Conservation (phyloP, 306 rosid species). For the Cucurbita moschata region DNA sequence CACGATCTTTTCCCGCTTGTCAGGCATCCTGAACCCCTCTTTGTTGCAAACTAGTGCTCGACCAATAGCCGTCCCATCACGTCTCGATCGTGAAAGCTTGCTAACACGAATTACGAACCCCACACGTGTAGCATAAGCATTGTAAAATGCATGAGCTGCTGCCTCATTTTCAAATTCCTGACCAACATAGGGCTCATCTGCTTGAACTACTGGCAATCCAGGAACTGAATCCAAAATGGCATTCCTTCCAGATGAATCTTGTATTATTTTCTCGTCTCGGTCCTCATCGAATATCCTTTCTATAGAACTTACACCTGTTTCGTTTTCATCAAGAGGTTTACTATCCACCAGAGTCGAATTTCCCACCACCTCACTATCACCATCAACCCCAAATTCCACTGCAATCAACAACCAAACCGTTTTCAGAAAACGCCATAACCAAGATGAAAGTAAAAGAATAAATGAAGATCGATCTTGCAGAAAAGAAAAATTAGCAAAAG, state of each 20-base stretch:
- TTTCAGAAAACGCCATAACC: not conserved
- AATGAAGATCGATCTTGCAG: not conserved
- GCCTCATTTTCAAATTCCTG: slow-evolving; percentile 89
- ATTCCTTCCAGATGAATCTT: slow-evolving; percentile 37
- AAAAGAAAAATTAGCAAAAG: not conserved
- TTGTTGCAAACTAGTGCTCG: slow-evolving; percentile 95
- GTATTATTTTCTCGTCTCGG: slow-evolving; percentile 29
- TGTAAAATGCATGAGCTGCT: slow-evolving; percentile 86
- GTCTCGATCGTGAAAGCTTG: slow-evolving; percentile 91
- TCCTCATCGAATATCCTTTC: slow-evolving; percentile 46
- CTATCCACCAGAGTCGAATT: slow-evolving; percentile 25
- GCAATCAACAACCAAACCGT: slow-evolving; percentile 18
- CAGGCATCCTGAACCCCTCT: slow-evolving; percentile 95
- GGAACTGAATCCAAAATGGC: slow-evolving; percentile 34
- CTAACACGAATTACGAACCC: slow-evolving; percentile 91
- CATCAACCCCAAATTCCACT: slow-evolving; percentile 77
- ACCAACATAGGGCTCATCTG: slow-evolving; percentile 76
- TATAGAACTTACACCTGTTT: slow-evolving; percentile 41
- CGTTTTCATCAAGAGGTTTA: slow-evolving; percentile 40
- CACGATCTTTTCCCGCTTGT: slow-evolving; percentile 84
- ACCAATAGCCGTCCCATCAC: slow-evolving; percentile 85
- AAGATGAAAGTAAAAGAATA: not conserved
- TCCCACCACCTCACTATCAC: slow-evolving; percentile 32
- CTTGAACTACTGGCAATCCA: slow-evolving; percentile 25
- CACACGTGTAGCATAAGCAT: slow-evolving; percentile 62